These are phyloP conservation scores for Russula foetens DNA, from an alignment of 768 basidiomycete genomes.

Conservation along the genomic window DNA sequence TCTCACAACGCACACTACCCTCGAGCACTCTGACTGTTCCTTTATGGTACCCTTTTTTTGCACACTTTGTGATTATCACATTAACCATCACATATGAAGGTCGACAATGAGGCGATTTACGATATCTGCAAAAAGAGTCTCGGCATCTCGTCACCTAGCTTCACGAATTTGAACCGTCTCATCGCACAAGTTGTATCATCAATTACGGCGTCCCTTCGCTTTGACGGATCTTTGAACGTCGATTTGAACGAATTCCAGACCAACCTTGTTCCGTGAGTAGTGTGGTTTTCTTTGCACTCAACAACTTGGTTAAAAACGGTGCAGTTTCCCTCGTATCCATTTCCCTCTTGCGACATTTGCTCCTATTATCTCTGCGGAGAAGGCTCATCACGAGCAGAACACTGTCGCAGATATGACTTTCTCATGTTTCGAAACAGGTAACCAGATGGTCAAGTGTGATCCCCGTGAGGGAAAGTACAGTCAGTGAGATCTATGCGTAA, in stretches of 20 bases:
- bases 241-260: slow-evolving; percentile 68
- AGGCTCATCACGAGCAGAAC: slow-evolving; percentile 64
- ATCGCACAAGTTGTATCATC: slow-evolving; percentile 56
- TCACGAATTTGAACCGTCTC: slow-evolving; percentile 58
- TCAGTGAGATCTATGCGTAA: slow-evolving; percentile 23
- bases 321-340: slow-evolving; percentile 55
- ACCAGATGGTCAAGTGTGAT: slow-evolving; percentile 78
- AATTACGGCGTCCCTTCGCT: slow-evolving; percentile 43
- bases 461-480: slow-evolving; percentile 76
- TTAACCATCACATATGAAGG: slow-evolving; percentile 17
- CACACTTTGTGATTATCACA: neutral
- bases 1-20: slow-evolving; percentile 95
- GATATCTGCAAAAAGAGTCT: slow-evolving; percentile 56
- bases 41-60: slow-evolving; percentile 68
- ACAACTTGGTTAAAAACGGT: neutral
- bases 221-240: slow-evolving; percentile 61
- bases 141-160: slow-evolving; percentile 47
- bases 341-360: slow-evolving; percentile 64
- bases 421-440: slow-evolving; percentile 69
- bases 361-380: slow-evolving; percentile 53
- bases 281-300: slow-evolving; percentile 10
- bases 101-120: slow-evolving; percentile 63
- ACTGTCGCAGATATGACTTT: slow-evolving; percentile 63
- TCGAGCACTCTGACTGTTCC: slow-evolving; percentile 99
- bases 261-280: slow-evolving; percentile 49